Conservation (phyloP, 2,329 filamentous ascomycete genomes). For the Aquanectria penicillioides region DNA sequence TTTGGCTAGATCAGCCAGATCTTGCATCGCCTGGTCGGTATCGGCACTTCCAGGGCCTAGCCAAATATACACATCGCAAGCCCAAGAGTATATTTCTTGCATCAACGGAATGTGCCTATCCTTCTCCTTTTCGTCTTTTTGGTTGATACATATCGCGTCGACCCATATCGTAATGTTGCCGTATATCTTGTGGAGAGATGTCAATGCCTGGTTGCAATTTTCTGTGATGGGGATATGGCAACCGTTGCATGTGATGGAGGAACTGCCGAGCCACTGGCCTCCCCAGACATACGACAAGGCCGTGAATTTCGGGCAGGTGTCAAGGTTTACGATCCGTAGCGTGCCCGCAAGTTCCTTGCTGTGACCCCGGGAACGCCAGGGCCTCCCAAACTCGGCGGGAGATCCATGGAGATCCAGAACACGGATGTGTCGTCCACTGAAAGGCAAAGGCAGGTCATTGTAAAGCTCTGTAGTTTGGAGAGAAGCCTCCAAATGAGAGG, state of each 20-base stretch:
- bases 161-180: neutral
- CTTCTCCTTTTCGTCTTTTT: neutral
- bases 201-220: neutral
- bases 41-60: neutral
- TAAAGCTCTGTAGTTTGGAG: too few relatives aligned
- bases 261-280: too few relatives aligned
- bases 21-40: neutral
- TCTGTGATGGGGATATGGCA: neutral
- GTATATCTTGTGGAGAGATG: neutral
- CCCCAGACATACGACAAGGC: conserved; percentile 6
- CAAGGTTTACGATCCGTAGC: neutral
- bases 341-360: neutral
- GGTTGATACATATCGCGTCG: neutral
- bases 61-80: neutral
- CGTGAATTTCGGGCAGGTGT: neutral
- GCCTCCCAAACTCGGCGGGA: too few relatives aligned
- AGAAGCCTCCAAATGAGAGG: too few relatives aligned
- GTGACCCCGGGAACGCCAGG: too few relatives aligned
- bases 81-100: neutral
- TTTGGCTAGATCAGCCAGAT: neutral
- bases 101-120: neutral
- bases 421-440: too few relatives aligned
- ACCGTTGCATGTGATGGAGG: neutral
- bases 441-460: too few relatives aligned
- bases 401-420: too few relatives aligned